Evolutionary conservation across 163 green algal genomes (phyloP), one percentile per base, ranked within the genome.

Genomic region (Volvox carteri): DNA sequence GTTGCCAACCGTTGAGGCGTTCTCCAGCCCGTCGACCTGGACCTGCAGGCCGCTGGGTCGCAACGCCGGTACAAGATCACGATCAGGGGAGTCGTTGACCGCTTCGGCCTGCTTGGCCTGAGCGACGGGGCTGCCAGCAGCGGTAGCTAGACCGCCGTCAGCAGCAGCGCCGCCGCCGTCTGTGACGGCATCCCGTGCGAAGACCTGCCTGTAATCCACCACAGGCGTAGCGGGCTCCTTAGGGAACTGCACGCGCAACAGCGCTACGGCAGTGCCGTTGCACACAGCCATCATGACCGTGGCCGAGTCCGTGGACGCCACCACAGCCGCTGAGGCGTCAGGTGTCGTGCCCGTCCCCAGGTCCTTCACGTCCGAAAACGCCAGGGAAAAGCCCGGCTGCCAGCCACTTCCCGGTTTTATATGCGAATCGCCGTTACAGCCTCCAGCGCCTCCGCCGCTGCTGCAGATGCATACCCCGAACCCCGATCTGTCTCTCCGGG

Each of bases 31-130:
- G n/a, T 80, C 81, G 30, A 81, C 11, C 11, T 52, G n/a, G 4
- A 81, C 11, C 2, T 52, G n/a, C 14, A 67, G 23, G 62, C 44
- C 65, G 9, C 21, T 30, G 83, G 30, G 6, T 25, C 65, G 68
- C 68, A 88, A 67, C 28, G 84, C 54, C 7, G 72, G 54, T 21
- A 89, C 72, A 37, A 76, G n/a, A 41, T 89, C 72, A 0, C 41
- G 68, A 4, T 80, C 73, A 0, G 42, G 33, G 2, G 73, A 62
- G 23, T 65, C 42, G 18, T 78, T 41, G 18, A 7, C 28, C 39
- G 33, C 56, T 6, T 30, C 39, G 18, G 70, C 41, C 42, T 39
- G 44, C 41, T 54, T 54, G 39, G 11, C 39, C 70, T 35, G 41
- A 28, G 28, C 19, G n/a, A 37, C 11, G 28, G 19, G 48, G 46